phyloP scores from a whole-genome alignment of 495 filamentous ascomycete species.

The Penicillium ucsense region DNA sequence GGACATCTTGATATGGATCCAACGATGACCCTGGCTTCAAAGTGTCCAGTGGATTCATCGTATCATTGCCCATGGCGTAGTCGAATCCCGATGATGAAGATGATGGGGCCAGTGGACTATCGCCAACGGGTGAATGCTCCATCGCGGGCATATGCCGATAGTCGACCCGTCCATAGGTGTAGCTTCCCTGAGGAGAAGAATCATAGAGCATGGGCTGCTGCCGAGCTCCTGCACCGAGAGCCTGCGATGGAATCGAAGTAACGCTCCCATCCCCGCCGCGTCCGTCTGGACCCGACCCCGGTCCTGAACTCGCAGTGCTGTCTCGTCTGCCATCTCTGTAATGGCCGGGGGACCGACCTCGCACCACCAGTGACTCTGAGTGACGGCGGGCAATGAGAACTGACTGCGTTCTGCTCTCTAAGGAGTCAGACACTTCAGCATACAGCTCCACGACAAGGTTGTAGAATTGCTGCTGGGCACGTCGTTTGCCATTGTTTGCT shows the following conservation, averaged over 20 bases:
- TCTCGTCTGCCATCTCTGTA: slow-evolving; percentile 77
- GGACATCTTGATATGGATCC: slow-evolving; percentile 23
- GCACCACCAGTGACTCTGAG: slow-evolving; percentile 84
- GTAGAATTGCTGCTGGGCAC: slow-evolving; percentile 90
- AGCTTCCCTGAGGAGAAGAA: slow-evolving; percentile 20
- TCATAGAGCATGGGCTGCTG: slow-evolving; percentile 33
- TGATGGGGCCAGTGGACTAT: slow-evolving; percentile 35
- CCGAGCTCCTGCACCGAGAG: slow-evolving; percentile 23
- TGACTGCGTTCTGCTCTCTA: slow-evolving; percentile 40
- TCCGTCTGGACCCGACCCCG: slow-evolving; percentile 58
- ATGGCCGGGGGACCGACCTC: slow-evolving; percentile 85
- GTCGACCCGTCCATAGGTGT: slow-evolving; percentile 26
- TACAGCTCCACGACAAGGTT: slow-evolving; percentile 85
- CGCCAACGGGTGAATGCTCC: slow-evolving; percentile 32
- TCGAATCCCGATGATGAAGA: slow-evolving; percentile 36
- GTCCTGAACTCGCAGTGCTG: slow-evolving; percentile 62
- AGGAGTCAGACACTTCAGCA: slow-evolving; percentile 51
- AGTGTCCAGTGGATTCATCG: slow-evolving; percentile 35
- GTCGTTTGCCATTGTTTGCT: slow-evolving; percentile 88
- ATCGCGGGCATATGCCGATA: slow-evolving; percentile 26
- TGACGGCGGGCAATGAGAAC: slow-evolving; percentile 71
- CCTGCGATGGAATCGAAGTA: slow-evolving; percentile 18
- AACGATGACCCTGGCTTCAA: slow-evolving; percentile 24
- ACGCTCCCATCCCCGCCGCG: slow-evolving; percentile 29
- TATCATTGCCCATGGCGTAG: slow-evolving; percentile 28